Conservation (phyloP, 1,284 basidiomycete species). For the Phenoliferia sp. region DNA sequence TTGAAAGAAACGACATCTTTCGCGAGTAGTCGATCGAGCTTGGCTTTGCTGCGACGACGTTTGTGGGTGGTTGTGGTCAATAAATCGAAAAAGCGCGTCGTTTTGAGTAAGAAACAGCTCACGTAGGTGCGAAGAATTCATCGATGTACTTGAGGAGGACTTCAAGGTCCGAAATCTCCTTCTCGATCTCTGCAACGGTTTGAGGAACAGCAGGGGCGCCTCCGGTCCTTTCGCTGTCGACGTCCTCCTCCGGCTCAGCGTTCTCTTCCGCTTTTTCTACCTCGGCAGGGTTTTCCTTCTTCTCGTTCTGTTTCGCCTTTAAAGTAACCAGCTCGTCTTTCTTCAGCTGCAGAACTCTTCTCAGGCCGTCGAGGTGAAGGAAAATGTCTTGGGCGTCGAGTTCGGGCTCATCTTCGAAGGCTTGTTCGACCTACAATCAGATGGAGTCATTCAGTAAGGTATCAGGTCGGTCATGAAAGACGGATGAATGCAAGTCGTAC, state of each 20-base stretch:
- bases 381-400: constrained; percentile 16
- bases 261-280: not conserved
- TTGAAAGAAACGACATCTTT: constrained; percentile 56
- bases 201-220: not conserved
- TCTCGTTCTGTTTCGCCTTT: too few species aligned
- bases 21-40: constrained; percentile 48
- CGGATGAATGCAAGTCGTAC: not conserved
- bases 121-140: constrained; percentile 50
- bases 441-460: not conserved
- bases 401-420: constrained; percentile 14
- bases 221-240: not conserved
- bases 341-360: not conserved
- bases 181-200: not conserved
- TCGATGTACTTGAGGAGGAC: constrained; percentile 51
- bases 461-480: not conserved
- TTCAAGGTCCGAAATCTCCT: constrained; percentile 44
- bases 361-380: not conserved
- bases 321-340: not conserved
- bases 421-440: constrained; percentile 7
- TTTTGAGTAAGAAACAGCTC: not conserved
- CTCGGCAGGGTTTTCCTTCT: not conserved
- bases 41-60: constrained; percentile 38
- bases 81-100: too few species aligned
- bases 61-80: too few species aligned
- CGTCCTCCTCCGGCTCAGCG: not conserved